Evolutionary conservation across 2,329 filamentous ascomycete species (phyloP), one percentile per base, ranked within the genome.

Genomic region (Fusarium xyrophilum): DNA sequence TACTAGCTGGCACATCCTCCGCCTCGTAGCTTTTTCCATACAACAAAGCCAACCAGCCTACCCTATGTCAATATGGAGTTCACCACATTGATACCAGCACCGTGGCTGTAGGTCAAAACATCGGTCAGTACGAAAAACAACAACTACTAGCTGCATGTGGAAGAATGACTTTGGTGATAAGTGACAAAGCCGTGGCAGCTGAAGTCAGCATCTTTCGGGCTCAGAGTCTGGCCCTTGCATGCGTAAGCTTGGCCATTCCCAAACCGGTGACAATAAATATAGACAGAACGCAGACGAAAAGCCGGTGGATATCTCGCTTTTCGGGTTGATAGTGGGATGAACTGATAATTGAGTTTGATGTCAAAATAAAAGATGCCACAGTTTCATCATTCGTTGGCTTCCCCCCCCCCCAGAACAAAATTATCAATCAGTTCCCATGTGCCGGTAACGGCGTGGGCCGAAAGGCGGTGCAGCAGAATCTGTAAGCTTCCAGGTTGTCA

Each of bases 131-230:
- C 27, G 14, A 38, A 47, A 39, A 39, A n/a, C 27, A 30, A 14
- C 2, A 2, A 17, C 59, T 63, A 48, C 59, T 63, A 48, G 33
- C 62, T 55, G 27, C 12, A 65, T 54, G 1, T 23, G 44, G 60
- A 36, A 50, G 32, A 65, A 48, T 61, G 30, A 65, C 61, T 60
- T 65, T 65, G 61, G 61, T 21, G 23, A 30, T n/a, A 36, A n/a
- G 21, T 38, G 36, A 60, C 15, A 64, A 44, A 19, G 28, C 8
- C 17, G 46, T 5, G 17, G 14, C 27, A 42, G 35, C 30, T 32
- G 15, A 44, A 15, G 21, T 65, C 23, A 65, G 62, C 36, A 53
- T 53, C 35, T 25, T 30, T 25, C 27, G 53, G 46, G 3, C 25
- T 21, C 32, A 60, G 46, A 25, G 35, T 28, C 33, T 42, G 21